Evolutionary conservation across 2,329 filamentous ascomycete species (phyloP).

Genomic region (Drechslerella coelobrocha): DNA sequence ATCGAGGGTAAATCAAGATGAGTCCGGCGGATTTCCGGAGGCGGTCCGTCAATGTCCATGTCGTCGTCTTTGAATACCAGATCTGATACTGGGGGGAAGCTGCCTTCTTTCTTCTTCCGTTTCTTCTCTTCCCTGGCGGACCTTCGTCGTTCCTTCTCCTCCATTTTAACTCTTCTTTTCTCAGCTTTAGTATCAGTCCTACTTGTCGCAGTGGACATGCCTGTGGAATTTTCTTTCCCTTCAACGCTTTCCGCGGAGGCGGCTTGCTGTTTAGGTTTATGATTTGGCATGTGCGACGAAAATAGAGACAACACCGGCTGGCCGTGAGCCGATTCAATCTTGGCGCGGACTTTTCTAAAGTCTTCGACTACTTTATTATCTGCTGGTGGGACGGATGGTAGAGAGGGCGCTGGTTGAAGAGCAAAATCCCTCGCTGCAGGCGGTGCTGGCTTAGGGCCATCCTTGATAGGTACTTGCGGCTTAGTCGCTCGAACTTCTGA

Average conservation of each 20-base stretch:
- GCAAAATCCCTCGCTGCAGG: conserved; percentile 35
- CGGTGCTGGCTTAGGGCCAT: conserved; percentile 16
- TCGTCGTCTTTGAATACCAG: conserved; percentile 49
- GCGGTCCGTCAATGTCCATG: conserved; percentile 36
- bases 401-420: conserved; percentile 1
- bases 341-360: conserved; percentile 37
- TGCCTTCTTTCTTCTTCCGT: conserved; percentile 46
- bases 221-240: conserved; percentile 38
- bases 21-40: background rate
- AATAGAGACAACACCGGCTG: conserved; percentile 41
- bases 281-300: conserved; percentile 43
- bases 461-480: conserved; percentile 38
- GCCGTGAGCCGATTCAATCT: conserved; percentile 35
- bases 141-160: conserved; percentile 40
- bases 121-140: conserved; percentile 47
- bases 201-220: conserved; percentile 1
- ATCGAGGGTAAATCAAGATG: conserved; percentile 33
- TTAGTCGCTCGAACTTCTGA: conserved; percentile 9
- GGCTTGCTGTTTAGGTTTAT: conserved; percentile 25
- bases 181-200: conserved; percentile 34
- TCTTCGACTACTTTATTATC: conserved; percentile 41
- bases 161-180: conserved; percentile 47
- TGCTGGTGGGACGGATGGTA: conserved; percentile 29
- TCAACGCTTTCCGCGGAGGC: conserved; percentile 19
- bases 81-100: conserved; percentile 40